These are phyloP conservation scores for Beverwykella pulmonaria DNA, from an alignment of 495 filamentous ascomycete species.

Conservation along the genomic window DNA sequence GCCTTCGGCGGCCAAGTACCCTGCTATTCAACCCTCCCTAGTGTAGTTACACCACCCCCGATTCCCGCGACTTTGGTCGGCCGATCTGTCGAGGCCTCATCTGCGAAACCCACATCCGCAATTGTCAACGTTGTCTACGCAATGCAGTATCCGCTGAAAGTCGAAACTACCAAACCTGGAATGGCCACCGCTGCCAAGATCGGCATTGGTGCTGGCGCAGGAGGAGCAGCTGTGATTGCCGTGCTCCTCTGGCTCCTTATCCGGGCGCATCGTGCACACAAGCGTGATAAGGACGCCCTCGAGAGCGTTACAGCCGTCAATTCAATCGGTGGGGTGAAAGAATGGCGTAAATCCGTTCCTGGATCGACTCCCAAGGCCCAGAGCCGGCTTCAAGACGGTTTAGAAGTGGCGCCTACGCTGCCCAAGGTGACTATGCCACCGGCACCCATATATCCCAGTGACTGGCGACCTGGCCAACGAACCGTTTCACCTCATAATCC, in stretches of 20 bases:
- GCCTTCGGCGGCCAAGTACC: conserved; percentile 33
- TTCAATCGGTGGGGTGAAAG: neutral
- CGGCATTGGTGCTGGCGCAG: conserved; percentile 31
- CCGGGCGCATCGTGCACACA: conserved; percentile 19
- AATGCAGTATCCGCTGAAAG: conserved; percentile 30
- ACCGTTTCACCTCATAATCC: neutral
- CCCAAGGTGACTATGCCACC: neutral
- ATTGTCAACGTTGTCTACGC: conserved; percentile 36
- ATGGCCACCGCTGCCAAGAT: conserved; percentile 26
- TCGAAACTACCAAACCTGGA: neutral
- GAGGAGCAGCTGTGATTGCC: conserved; percentile 20
- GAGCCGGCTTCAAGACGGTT: conserved; percentile 5
- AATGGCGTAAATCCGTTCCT: conserved; percentile 3
- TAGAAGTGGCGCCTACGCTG: conserved; percentile 3
- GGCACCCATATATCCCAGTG: neutral
- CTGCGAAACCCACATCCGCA: conserved; percentile 26
- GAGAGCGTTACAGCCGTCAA: conserved; percentile 1
- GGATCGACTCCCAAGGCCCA: neutral
- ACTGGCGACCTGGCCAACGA: conserved; percentile 7
- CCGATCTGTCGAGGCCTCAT: neutral
- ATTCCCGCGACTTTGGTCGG: conserved; percentile 16
- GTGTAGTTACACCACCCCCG: conserved; percentile 17
- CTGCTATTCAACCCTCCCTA: conserved; percentile 24
- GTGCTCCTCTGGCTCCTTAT: conserved; percentile 25
- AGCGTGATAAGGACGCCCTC: conserved; percentile 16